Conservation (phyloP, 495 filamentous ascomycete species). For the Neurospora sp. region DNA sequence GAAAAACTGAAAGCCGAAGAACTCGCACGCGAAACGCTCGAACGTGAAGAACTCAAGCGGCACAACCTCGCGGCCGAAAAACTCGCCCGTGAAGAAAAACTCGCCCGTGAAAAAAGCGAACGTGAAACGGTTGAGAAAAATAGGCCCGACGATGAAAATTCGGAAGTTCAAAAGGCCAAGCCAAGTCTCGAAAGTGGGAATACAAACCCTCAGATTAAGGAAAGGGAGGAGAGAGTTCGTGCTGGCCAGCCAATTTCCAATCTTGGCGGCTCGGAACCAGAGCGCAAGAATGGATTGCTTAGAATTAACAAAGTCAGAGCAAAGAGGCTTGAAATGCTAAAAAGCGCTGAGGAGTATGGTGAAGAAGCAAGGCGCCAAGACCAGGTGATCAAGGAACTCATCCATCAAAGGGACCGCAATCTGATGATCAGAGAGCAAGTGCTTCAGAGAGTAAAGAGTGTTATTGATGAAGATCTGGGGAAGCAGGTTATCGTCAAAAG, state of each 20-base stretch:
- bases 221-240: not conserved
- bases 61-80: not conserved
- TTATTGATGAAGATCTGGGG: not conserved
- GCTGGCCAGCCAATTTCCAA: not conserved
- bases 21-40: not conserved
- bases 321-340: not conserved
- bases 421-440: not conserved
- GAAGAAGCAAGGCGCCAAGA: not conserved
- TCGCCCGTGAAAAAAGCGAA: not conserved
- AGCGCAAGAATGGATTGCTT: not conserved
- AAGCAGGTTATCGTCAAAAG: not conserved
- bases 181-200: not conserved
- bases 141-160: not conserved
- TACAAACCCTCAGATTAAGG: not conserved
- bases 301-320: not conserved
- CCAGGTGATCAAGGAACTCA: not conserved
- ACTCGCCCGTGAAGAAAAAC: not conserved
- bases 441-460: not conserved
- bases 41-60: not conserved
- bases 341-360: not conserved
- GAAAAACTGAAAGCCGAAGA: not conserved
- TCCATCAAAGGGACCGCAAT: not conserved
- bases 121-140: not conserved
- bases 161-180: not conserved
- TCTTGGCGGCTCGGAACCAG: not conserved